These are phyloP conservation scores for Penicillium flavigenum DNA, from an alignment of 495 filamentous ascomycete genomes.

Conservation along the genomic window DNA sequence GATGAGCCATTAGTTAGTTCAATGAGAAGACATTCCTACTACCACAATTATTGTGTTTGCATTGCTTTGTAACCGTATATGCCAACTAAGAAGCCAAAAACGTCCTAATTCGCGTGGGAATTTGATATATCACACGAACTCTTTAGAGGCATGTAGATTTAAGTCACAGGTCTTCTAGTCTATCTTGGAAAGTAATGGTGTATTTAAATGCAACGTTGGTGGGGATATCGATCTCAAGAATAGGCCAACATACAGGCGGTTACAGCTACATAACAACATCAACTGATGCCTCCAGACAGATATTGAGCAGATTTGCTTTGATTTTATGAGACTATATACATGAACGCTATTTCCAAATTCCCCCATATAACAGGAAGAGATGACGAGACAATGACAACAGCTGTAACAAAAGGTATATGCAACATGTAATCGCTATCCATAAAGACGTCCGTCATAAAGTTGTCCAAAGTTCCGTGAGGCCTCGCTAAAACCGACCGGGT, in stretches of 20 bases:
- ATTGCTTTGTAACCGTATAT: not conserved
- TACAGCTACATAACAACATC: not conserved
- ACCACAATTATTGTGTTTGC: not conserved
- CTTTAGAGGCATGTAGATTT: not conserved
- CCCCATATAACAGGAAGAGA: not conserved
- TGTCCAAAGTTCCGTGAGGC: slow-evolving; percentile 3
- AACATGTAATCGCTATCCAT: slow-evolving; percentile 10
- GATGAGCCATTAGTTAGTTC: not conserved
- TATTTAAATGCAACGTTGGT: not conserved
- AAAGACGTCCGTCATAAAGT: slow-evolving; percentile 5
- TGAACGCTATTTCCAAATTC: not conserved
- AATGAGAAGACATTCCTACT: too few relatives aligned
- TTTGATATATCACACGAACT: not conserved
- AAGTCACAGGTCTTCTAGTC: not conserved
- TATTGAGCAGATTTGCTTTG: not conserved
- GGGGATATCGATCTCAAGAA: not conserved
- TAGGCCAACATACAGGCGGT: not conserved
- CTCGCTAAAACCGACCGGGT: slow-evolving; percentile 16
- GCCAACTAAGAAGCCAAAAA: not conserved
- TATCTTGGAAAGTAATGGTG: not conserved
- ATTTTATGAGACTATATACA: not conserved
- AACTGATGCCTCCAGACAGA: not conserved
- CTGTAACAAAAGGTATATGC: slow-evolving; percentile 12
- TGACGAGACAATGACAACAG: slow-evolving; percentile 1
- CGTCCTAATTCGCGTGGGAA: not conserved